Conservation (phyloP, 192 early-diverging fungal species). For the Rhizophagus prolifer region DNA sequence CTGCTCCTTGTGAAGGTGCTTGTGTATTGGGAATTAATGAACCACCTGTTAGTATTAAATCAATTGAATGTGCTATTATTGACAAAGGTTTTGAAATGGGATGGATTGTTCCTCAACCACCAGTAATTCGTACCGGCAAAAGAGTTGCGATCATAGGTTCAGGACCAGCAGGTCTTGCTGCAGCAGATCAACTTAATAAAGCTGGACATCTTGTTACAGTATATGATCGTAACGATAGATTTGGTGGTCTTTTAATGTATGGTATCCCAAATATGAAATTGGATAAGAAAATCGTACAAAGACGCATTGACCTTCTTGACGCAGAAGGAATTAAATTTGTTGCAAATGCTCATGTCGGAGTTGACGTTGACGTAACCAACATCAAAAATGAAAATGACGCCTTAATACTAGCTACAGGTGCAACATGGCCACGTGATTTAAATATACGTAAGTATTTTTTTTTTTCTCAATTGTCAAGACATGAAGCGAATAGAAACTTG, state of each 20-base stretch:
- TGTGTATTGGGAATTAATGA: constrained; percentile 96
- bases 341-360: constrained; percentile 86
- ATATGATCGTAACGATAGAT: constrained; percentile 95
- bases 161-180: constrained; percentile 92
- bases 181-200: constrained; percentile 97
- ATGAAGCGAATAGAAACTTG: constrained; percentile 65
- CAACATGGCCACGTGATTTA: constrained; percentile 97
- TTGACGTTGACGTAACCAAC: constrained; percentile 67
- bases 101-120: constrained; percentile 92
- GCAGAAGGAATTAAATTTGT: constrained; percentile 94
- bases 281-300: constrained; percentile 92
- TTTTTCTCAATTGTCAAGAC: too few relatives aligned
- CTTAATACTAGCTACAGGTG: constrained; percentile 86
- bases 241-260: constrained; percentile 96
- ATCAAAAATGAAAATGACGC: constrained; percentile 76
- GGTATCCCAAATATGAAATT: constrained; percentile 99
- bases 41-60: constrained; percentile 93
- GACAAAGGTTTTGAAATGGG: constrained; percentile 96
- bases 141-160: constrained; percentile 90
- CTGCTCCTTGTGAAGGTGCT: constrained; percentile 96
- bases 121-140: constrained; percentile 76
- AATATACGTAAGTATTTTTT: constrained; percentile 53
- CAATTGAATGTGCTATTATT: constrained; percentile 97
- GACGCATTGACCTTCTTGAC: constrained; percentile 90
- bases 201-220: constrained; percentile 94